Evolutionary conservation across 768 basidiomycete genomes (phyloP).

Genomic region (Paxillus ammoniavirescens): DNA sequence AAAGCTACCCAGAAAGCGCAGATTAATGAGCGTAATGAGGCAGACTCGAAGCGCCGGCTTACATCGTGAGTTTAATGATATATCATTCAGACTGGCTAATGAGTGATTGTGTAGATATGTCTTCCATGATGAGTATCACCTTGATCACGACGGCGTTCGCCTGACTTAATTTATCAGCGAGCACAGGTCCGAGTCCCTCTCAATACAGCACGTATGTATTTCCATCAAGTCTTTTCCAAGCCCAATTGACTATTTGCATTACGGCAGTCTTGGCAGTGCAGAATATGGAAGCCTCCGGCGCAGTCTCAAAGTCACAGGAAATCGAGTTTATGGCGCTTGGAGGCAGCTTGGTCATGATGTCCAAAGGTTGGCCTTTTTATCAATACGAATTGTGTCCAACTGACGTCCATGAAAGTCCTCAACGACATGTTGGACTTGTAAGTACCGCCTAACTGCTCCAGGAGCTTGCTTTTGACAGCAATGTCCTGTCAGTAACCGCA

Average conservation of each 20-base stretch:
- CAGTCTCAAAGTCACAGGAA: constrained; percentile 70
- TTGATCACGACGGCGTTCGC: constrained; percentile 5
- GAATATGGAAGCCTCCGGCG: constrained; percentile 82
- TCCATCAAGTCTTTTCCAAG: not conserved
- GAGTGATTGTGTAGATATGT: constrained; percentile 49
- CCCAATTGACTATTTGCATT: not conserved
- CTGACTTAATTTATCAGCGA: constrained; percentile 16
- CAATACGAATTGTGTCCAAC: not conserved
- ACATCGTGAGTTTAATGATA: constrained; percentile 59
- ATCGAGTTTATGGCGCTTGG: constrained; percentile 87
- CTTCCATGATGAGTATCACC: constrained; percentile 64
- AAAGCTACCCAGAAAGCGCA: constrained; percentile 71
- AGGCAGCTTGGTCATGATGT: constrained; percentile 86
- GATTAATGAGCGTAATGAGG: constrained; percentile 68
- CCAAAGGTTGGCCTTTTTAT: constrained; percentile 52
- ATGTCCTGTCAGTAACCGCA: constrained; percentile 57
- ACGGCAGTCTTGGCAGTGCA: constrained; percentile 74
- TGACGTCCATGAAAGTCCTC: constrained; percentile 45
- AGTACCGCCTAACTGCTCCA: constrained; percentile 21
- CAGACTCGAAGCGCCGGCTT: constrained; percentile 79
- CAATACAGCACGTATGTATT: constrained; percentile 60
- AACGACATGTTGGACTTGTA: constrained; percentile 83
- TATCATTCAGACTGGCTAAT: not conserved
- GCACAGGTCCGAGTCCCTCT: constrained; percentile 77
- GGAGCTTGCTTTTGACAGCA: not conserved